Evolutionary conservation across 352 stramenopile species (phyloP), one percentile per base, ranked within the genome.

Genomic region (Globisporangium nodosum): DNA sequence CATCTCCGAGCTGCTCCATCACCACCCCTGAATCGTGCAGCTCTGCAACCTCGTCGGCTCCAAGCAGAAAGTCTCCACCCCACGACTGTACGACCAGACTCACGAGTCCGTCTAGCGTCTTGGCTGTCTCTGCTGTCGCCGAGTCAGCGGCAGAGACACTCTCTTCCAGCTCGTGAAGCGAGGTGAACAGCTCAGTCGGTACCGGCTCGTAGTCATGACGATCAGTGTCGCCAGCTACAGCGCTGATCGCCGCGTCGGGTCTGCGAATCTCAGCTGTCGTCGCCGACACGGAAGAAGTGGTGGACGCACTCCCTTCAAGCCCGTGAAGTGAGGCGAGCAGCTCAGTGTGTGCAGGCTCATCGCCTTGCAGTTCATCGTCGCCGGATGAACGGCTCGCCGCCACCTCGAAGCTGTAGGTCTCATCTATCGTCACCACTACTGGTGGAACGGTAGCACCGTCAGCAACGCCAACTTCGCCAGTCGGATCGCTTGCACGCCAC

Each of bases 71-170:
- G 33, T 60, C 59, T 24, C 33, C 49, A 24, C 59, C 55, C 59
- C 59, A 65, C 15, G 59, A 65, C 27, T 60, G 59, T 2, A 65
- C 59, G 3, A 65, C 59, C 11, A 65, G 52, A 33, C 59, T 65
- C 52, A 65, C 59, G 52, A 65, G 59, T 15, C 59, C 47, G 49
- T 65, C 52, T 20, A 65, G 35, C 24, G 59, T 55, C 20, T 60
- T 56, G 1, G 59, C 52, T 15, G 59, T 65, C 39, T 65, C 59
- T 40, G 37, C 45, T 9, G 52, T 40, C 16, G 45, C 8, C n/a
- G 30, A 37, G 15, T 37, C 42, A 37, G 13, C 27, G 39, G 3
- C 6, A 5, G 30, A 20, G 21, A 8, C 18, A 12, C 24, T 20
- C 13, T 33, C 24, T 9, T 40, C 27, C 13, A 21, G 16, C 24